phyloP scores from a whole-genome alignment of 129 eudicot species.

The Flaveria bidentis region DNA sequence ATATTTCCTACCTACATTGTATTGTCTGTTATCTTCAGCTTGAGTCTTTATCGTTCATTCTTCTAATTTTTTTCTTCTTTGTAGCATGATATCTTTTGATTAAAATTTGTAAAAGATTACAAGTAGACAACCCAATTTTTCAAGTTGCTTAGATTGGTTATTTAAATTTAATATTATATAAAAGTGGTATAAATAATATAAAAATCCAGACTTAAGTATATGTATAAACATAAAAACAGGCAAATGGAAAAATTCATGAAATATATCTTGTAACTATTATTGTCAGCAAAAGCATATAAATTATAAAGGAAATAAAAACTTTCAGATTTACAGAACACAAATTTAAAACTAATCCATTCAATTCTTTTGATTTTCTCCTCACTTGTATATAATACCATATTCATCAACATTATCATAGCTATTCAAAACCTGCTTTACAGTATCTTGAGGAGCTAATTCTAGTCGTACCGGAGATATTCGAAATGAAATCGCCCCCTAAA shows the following conservation, averaged over 20 bases:
- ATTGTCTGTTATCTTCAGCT: too few relatives aligned
- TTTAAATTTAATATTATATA: too few relatives aligned
- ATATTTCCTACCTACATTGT: too few relatives aligned
- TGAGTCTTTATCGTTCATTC: too few relatives aligned
- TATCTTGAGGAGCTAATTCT: neutral
- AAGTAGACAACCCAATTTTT: too few relatives aligned
- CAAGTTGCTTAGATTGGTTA: too few relatives aligned
- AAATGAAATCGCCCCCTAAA: neutral
- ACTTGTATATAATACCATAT: slow-evolving; percentile 29
- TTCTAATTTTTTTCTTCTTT: too few relatives aligned
- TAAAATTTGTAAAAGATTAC: too few relatives aligned
- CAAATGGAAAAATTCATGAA: neutral
- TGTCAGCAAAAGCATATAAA: slow-evolving; percentile 18
- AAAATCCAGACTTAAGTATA: too few relatives aligned
- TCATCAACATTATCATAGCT: slow-evolving; percentile 19
- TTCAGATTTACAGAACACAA: slow-evolving; percentile 28
- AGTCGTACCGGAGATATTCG: neutral
- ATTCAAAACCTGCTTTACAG: slow-evolving; percentile 11
- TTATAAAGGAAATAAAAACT: neutral
- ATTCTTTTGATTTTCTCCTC: slow-evolving; percentile 24
- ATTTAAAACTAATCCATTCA: slow-evolving; percentile 19
- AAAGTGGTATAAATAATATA: too few relatives aligned
- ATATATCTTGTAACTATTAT: neutral
- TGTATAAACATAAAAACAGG: neutral
- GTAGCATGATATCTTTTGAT: too few relatives aligned